These are phyloP conservation scores for Chlamydomonas sp. DNA, from an alignment of 139 green algal species.

Conservation along the genomic window DNA sequence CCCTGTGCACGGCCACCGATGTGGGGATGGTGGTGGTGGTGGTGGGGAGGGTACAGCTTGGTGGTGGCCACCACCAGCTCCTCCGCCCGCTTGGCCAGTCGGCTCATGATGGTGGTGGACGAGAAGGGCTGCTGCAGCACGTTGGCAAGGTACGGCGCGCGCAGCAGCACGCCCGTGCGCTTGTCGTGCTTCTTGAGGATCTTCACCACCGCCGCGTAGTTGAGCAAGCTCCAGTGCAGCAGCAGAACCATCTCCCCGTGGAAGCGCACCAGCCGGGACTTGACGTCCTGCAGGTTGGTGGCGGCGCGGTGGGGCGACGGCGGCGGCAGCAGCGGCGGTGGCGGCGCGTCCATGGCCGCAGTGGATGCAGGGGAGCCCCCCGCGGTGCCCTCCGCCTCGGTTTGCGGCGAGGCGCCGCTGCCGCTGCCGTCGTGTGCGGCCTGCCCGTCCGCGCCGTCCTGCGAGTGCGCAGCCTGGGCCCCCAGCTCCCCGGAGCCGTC, in stretches of 20 bases:
- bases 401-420: no score
- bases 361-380: neutral
- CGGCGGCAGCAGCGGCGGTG: neutral
- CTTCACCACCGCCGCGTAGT: conserved; percentile 85
- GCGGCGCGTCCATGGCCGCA: neutral
- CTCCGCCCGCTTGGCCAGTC: conserved; percentile 70
- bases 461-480: no score
- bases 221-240: conserved; percentile 84
- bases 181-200: conserved; percentile 94
- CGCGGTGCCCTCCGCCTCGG: no score
- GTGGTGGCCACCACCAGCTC: conserved; percentile 53
- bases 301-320: neutral
- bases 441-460: no score
- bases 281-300: neutral
- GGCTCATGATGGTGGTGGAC: conserved; percentile 72
- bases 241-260: conserved; percentile 67
- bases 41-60: neutral
- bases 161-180: conserved; percentile 69
- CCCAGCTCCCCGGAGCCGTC: no score
- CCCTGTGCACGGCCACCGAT: neutral
- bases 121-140: conserved; percentile 82
- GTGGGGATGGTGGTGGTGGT: neutral
- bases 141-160: conserved; percentile 70
- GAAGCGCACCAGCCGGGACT: conserved; percentile 23
- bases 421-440: no score